Evolutionary conservation across 176 grass and related monocot species (phyloP).

Genomic region (Bromus sterilis): DNA sequence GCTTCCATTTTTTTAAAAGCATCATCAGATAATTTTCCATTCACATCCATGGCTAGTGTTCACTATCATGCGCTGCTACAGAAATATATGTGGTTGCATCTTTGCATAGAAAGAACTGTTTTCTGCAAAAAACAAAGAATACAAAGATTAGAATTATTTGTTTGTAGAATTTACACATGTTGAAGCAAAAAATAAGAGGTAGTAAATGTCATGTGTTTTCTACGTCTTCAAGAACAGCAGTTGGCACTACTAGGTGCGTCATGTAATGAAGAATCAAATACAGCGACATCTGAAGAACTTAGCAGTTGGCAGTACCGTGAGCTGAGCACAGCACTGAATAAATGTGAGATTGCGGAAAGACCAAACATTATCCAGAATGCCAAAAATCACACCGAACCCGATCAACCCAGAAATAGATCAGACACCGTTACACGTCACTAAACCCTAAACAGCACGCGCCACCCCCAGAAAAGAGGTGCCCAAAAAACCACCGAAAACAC

Average conservation of each 20-base stretch:
- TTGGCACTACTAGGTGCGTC: neutral
- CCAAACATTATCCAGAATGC: neutral
- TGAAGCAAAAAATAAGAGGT: neutral
- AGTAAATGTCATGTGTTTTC: neutral
- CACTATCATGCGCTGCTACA: neutral
- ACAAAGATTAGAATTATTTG: neutral
- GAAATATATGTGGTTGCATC: neutral
- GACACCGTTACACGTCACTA: neutral
- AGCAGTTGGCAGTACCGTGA: neutral
- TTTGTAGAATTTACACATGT: neutral
- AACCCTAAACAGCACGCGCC: neutral
- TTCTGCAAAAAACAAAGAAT: slow-evolving; percentile 17
- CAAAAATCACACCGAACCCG: neutral
- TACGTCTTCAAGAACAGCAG: neutral
- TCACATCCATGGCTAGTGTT: neutral
- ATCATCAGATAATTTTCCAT: slow-evolving; percentile 11
- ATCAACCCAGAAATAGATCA: neutral
- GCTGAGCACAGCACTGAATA: neutral
- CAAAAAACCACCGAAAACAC: neutral
- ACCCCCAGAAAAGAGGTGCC: neutral
- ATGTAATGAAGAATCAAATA: neutral
- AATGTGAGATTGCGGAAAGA: too few relatives aligned
- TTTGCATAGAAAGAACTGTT: slow-evolving; percentile 2
- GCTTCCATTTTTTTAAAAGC: slow-evolving; percentile 5
- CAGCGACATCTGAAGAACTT: neutral